A percentile compares a stretch with the other conserved stretches of the same genome.
These are phyloP conservation scores for Yamadazyma akitaensis DNA, from an alignment of 805 yeast genomes.

Conservation along the genomic window DNA sequence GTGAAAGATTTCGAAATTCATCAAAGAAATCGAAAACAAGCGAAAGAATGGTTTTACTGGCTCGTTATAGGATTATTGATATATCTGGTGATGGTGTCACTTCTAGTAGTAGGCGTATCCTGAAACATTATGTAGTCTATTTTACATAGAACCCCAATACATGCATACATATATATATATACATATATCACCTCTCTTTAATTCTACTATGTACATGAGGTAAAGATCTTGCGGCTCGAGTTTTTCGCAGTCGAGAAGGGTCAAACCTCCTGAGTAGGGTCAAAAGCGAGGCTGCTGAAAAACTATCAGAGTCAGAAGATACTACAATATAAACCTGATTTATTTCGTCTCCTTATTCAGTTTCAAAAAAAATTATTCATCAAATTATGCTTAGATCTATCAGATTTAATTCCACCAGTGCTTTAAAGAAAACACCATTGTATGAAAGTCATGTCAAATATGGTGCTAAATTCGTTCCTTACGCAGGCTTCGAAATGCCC, in stretches of 20 bases:
- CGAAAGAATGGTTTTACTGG: background rate
- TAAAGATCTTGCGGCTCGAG: too few species aligned
- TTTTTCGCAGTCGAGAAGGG: background rate
- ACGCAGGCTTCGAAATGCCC: constrained; percentile 97
- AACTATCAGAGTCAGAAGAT: constrained; percentile 3
- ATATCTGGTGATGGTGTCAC: background rate
- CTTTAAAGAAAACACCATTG: constrained; percentile 69
- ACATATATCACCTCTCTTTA: too few species aligned
- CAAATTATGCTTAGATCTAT: constrained; percentile 11
- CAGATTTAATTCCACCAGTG: constrained; percentile 23
- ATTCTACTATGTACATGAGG: too few species aligned
- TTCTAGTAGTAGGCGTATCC: background rate
- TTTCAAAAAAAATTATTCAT: background rate
- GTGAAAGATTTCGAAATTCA: background rate
- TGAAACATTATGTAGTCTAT: background rate
- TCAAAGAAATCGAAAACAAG: background rate
- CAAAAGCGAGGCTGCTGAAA: background rate
- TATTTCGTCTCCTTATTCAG: background rate
- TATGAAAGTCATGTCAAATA: constrained; percentile 72
- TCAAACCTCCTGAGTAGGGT: background rate
- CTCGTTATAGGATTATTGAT: constrained; percentile 2
- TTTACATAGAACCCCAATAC: background rate
- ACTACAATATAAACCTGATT: background rate
- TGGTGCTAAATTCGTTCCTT: constrained; percentile 91
- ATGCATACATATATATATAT: too few species aligned